phyloP scores from a whole-genome alignment of 768 basidiomycete species.

The Boletales sp. region DNA sequence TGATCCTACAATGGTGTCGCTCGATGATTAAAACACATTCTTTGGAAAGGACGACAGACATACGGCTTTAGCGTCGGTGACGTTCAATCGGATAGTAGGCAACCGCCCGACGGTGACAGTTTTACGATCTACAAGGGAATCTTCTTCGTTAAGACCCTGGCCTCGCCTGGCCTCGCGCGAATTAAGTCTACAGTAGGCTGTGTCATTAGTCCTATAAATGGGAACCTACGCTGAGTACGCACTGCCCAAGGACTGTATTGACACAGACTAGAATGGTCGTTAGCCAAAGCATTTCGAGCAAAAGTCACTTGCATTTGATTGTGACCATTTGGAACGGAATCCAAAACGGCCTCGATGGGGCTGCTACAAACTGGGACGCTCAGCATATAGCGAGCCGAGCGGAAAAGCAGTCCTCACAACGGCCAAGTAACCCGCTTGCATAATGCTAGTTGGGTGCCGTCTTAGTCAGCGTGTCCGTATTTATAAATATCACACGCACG shows the following conservation, averaged over 20 bases:
- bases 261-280: constrained; percentile 22
- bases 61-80: constrained; percentile 14
- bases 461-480: not conserved
- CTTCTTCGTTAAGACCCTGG: constrained; percentile 25
- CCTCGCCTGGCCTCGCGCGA: constrained; percentile 16
- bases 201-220: not conserved
- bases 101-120: not conserved
- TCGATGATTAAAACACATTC: no score
- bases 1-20: constrained; percentile 8
- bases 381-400: not conserved
- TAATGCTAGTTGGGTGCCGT: constrained; percentile 6
- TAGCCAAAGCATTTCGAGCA: not conserved
- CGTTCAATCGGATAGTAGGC: constrained; percentile 11
- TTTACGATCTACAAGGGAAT: constrained; percentile 8
- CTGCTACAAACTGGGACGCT: constrained; percentile 20
- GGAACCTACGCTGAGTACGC: not conserved
- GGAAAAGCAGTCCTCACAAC: constrained; percentile 15
- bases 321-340: constrained; percentile 26
- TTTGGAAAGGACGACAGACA: not conserved
- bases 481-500: constrained; percentile 14
- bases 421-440: constrained; percentile 16
- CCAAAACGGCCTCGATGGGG: constrained; percentile 23
- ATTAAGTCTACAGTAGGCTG: constrained; percentile 21
- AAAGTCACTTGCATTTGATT: constrained; percentile 18
- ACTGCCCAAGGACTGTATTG: constrained; percentile 27